These are phyloP conservation scores for Beauveria sp. DNA, from an alignment of 2,329 filamentous ascomycete species.

Conservation along the genomic window DNA sequence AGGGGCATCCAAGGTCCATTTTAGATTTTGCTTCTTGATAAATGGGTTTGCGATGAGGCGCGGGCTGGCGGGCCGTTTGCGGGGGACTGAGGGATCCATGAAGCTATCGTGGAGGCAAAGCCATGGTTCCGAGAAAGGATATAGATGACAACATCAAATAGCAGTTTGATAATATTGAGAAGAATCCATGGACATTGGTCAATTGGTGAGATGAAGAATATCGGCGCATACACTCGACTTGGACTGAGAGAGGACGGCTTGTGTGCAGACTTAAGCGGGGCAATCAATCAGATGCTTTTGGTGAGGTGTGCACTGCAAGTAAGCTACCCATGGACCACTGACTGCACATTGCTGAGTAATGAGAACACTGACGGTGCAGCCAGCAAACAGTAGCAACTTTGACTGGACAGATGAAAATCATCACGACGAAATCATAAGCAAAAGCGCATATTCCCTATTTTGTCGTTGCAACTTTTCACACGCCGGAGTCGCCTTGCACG, in stretches of 20 bases:
- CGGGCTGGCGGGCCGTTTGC: slow-evolving; percentile 25
- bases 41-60: slow-evolving; percentile 36
- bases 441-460: too few species aligned
- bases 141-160: background rate
- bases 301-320: background rate
- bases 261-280: background rate
- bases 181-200: background rate
- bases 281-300: background rate
- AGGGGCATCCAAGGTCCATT: slow-evolving; percentile 32
- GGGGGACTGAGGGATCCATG: slow-evolving; percentile 16
- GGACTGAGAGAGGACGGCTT: background rate
- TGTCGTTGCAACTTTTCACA: background rate
- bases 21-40: slow-evolving; percentile 38
- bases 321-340: background rate
- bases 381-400: background rate
- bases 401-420: background rate
- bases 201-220: too few species aligned
- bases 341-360: background rate
- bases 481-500: background rate
- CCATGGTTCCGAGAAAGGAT: background rate
- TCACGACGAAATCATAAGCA: background rate
- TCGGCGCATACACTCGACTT: too few species aligned
- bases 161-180: too few species aligned
- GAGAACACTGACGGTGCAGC: background rate
- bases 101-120: background rate